Percentiles rank a stretch among this genome's conserved stretches.
These are phyloP conservation scores for Phialophora verrucosa DNA, from an alignment of 2,329 filamentous ascomycete species.

Conservation along the genomic window DNA sequence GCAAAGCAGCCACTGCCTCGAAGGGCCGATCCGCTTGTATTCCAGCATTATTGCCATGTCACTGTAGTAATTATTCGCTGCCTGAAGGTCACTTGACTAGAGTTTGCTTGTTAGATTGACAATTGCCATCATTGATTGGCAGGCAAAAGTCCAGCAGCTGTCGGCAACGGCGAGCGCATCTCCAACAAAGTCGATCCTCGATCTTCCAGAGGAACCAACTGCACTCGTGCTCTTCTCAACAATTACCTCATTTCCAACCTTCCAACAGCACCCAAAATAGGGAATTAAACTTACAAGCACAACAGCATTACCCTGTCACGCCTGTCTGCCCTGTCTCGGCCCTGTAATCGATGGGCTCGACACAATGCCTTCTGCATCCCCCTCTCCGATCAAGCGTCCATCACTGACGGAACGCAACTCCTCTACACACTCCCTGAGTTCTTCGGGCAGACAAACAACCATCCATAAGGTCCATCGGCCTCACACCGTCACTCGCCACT, in stretches of 20 bases:
- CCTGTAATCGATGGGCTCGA: conserved; percentile 22
- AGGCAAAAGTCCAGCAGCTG: conserved; percentile 14
- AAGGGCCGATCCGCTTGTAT: neutral
- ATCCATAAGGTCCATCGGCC: conserved; percentile 48
- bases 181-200: conserved; percentile 4
- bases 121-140: neutral
- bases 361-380: conserved; percentile 39
- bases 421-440: conserved; percentile 38
- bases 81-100: neutral
- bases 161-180: conserved; percentile 10
- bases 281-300: conserved; percentile 5
- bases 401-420: conserved; percentile 36
- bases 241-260: conserved; percentile 16
- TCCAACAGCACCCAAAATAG: neutral
- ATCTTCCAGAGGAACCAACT: conserved; percentile 12
- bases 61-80: conserved; percentile 4
- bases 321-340: neutral
- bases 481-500: conserved; percentile 51
- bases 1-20: neutral
- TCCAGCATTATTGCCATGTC: neutral
- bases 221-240: conserved; percentile 14
- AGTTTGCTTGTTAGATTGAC: neutral
- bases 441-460: conserved; percentile 36
- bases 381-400: conserved; percentile 38
- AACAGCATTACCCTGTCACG: conserved; percentile 5